Conservation (phyloP, 164 flowering plant genomes). For the Saururus chinensis region DNA sequence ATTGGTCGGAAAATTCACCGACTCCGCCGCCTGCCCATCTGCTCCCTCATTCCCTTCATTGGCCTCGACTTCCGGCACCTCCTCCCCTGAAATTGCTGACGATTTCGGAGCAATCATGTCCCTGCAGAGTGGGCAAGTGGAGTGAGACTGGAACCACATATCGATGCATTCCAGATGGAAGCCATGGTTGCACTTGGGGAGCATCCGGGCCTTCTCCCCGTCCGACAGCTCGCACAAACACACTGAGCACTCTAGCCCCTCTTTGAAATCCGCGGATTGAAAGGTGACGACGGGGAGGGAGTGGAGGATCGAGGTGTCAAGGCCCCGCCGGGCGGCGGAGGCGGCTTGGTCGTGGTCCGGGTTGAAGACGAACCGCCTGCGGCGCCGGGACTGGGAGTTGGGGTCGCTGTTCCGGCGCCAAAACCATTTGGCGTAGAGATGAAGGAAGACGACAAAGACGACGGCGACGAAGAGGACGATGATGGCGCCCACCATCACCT, state of each 20-base stretch:
- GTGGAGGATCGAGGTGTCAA: background rate
- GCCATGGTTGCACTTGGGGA: slow-evolving; percentile 52
- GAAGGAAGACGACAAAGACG: slow-evolving; percentile 52
- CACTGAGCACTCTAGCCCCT: slow-evolving; percentile 49
- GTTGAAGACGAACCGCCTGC: background rate
- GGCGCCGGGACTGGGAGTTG: background rate
- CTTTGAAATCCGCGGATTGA: slow-evolving; percentile 16
- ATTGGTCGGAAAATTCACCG: slow-evolving; percentile 8
- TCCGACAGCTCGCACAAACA: slow-evolving; percentile 39
- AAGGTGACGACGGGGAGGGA: slow-evolving; percentile 23
- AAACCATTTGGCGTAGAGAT: slow-evolving; percentile 67
- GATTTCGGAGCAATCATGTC: slow-evolving; percentile 13
- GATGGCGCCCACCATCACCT: slow-evolving; percentile 47
- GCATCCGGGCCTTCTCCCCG: slow-evolving; percentile 44
- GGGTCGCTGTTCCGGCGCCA: slow-evolving; percentile 32
- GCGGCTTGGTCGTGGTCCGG: slow-evolving; percentile 25
- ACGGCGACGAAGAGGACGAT: slow-evolving; percentile 48
- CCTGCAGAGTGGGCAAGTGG: slow-evolving; percentile 57
- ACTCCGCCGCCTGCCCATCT: slow-evolving; percentile 4
- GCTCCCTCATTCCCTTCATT: background rate
- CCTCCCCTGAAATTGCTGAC: background rate
- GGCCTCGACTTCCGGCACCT: background rate
- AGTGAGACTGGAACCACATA: slow-evolving; percentile 64
- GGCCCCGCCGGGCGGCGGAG: slow-evolving; percentile 2
- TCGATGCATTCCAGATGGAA: slow-evolving; percentile 66